phyloP scores from a whole-genome alignment of 495 filamentous ascomycete species.

The Thermochaetoides thermophila region DNA sequence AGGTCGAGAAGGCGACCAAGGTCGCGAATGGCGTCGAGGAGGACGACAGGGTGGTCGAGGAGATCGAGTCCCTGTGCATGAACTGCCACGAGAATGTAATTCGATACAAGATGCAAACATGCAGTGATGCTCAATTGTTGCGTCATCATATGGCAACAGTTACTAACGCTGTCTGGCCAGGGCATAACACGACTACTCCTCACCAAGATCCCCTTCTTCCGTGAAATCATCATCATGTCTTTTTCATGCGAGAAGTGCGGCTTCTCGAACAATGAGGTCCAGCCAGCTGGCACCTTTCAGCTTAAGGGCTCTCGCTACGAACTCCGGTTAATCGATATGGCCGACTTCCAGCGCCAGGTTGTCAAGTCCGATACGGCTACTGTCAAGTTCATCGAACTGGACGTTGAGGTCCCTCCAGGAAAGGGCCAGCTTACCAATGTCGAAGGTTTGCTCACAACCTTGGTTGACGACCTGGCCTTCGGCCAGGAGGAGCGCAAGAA shows the following conservation, averaged over 20 bases:
- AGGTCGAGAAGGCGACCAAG: slow-evolving; percentile 29
- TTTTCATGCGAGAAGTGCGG: slow-evolving; percentile 83
- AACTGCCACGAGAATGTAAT: slow-evolving; percentile 60
- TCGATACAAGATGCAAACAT: too few relatives aligned
- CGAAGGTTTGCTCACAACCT: slow-evolving; percentile 67
- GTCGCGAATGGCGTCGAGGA: slow-evolving; percentile 22
- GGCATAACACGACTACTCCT: slow-evolving; percentile 76
- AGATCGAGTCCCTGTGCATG: slow-evolving; percentile 36
- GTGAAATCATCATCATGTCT: slow-evolving; percentile 91
- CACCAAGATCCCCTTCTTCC: slow-evolving; percentile 87
- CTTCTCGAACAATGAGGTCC: slow-evolving; percentile 81
- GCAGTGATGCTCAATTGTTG: too few relatives aligned
- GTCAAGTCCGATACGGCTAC: slow-evolving; percentile 79
- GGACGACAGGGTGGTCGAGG: slow-evolving; percentile 45
- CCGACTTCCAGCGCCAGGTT: slow-evolving; percentile 71
- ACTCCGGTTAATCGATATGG: slow-evolving; percentile 49
- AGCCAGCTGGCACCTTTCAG: slow-evolving; percentile 80
- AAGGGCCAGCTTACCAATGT: slow-evolving; percentile 82
- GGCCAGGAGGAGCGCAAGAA: slow-evolving; percentile 63
- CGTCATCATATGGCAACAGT: too few relatives aligned
- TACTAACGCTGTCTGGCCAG: slow-evolving; percentile 28
- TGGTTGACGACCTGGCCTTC: slow-evolving; percentile 58
- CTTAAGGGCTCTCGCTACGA: slow-evolving; percentile 71
- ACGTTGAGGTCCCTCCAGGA: slow-evolving; percentile 81
- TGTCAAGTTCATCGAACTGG: slow-evolving; percentile 69